Percentiles rank a stretch among this genome's conserved stretches.
These are phyloP conservation scores for Coix lacrymajobi DNA, from an alignment of 176 grass and related monocot genomes.

Conservation along the genomic window DNA sequence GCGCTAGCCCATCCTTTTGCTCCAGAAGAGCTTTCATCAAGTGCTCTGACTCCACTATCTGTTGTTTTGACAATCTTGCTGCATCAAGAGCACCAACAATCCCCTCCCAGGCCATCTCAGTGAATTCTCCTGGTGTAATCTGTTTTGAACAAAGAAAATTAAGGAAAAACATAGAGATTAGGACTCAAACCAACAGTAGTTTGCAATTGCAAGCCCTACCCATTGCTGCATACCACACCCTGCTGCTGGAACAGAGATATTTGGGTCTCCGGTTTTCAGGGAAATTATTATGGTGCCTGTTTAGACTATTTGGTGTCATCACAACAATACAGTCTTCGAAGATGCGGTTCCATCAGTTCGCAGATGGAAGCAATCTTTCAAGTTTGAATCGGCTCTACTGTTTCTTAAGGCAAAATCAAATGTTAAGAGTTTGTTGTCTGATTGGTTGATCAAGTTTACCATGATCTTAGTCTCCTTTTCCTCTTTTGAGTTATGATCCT, in stretches of 20 bases:
- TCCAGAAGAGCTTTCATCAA: constrained; percentile 95
- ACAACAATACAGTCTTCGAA: background rate
- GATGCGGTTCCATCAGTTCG: background rate
- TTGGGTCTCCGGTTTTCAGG: background rate
- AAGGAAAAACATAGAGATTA: background rate
- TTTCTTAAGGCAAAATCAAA: background rate
- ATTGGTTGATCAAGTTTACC: background rate
- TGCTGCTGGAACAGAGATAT: background rate
- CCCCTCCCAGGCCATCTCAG: constrained; percentile 90
- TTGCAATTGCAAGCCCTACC: background rate
- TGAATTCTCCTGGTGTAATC: constrained; percentile 60
- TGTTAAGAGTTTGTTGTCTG: background rate
- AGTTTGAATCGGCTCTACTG: background rate
- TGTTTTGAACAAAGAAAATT: constrained; percentile 17
- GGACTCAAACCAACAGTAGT: background rate
- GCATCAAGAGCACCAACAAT: constrained; percentile 72
- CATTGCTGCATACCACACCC: background rate
- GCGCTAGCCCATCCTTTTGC: constrained; percentile 91
- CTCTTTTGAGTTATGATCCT: background rate
- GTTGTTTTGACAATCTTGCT: constrained; percentile 67
- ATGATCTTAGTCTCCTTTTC: background rate
- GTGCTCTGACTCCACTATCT: constrained; percentile 85
- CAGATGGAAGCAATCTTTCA: background rate
- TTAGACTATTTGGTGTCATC: background rate
- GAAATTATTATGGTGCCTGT: background rate